phyloP scores from a whole-genome alignment of 2,329 filamentous ascomycete genomes.

The Cercospora beticola region DNA sequence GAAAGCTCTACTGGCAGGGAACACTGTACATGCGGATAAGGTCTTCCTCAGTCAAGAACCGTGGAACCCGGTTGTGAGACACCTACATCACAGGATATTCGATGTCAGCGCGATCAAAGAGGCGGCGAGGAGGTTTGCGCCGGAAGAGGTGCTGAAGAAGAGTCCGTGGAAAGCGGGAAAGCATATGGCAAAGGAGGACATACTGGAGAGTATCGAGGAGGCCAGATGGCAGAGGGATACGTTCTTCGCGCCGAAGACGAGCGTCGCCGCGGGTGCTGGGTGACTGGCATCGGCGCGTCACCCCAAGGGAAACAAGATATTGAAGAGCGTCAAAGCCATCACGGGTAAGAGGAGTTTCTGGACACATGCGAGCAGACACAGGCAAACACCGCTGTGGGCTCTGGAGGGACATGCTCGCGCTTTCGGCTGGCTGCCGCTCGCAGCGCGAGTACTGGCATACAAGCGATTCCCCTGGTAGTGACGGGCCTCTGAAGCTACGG shows the following conservation, averaged over 20 bases:
- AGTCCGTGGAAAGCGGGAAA: slow-evolving; percentile 71
- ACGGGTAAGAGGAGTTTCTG: background rate
- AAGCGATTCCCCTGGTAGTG: background rate
- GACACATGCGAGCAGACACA: background rate
- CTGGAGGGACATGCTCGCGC: background rate
- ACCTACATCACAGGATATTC: slow-evolving; percentile 85
- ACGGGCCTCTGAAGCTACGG: background rate
- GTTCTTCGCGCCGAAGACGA: slow-evolving; percentile 56
- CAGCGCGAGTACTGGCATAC: background rate
- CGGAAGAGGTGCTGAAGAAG: slow-evolving; percentile 56
- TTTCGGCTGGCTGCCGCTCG: background rate
- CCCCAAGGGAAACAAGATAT: background rate
- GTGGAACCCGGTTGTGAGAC: slow-evolving; percentile 69
- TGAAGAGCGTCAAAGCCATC: background rate
- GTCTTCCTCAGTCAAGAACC: slow-evolving; percentile 74
- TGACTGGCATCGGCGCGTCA: background rate
- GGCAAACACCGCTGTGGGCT: background rate
- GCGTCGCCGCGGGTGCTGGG: background rate
- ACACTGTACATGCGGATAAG: slow-evolving; percentile 87
- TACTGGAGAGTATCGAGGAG: slow-evolving; percentile 92
- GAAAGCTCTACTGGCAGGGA: slow-evolving; percentile 78
- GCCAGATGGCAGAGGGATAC: slow-evolving; percentile 75
- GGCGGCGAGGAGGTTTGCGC: slow-evolving; percentile 78
- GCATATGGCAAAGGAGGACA: slow-evolving; percentile 85
- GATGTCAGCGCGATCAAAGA: slow-evolving; percentile 95